phyloP scores from a whole-genome alignment of 2,329 filamentous ascomycete species.

The Neoascochyta sp. region DNA sequence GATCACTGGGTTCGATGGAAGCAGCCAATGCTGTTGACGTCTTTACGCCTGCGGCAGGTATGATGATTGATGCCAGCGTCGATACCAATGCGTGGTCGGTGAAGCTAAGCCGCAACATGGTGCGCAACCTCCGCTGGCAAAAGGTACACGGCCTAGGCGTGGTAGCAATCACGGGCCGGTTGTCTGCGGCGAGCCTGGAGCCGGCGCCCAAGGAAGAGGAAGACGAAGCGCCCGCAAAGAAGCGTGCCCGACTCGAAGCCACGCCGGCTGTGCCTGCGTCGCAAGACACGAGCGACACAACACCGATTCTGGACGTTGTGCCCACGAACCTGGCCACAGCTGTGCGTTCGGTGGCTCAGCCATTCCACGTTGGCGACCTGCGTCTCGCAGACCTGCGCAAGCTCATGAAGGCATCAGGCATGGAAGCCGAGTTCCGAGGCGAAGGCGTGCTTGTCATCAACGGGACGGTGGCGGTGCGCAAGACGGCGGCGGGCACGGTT shows the following conservation, averaged over 20 bases:
- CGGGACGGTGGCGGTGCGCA: slow-evolving; percentile 80
- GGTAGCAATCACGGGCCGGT: slow-evolving; percentile 80
- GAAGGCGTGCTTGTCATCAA: slow-evolving; percentile 91
- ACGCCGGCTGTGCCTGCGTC: slow-evolving; percentile 45
- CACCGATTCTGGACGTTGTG: slow-evolving; percentile 57
- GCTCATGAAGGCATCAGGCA: slow-evolving; percentile 73
- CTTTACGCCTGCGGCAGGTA: slow-evolving; percentile 74
- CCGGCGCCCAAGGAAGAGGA: slow-evolving; percentile 42
- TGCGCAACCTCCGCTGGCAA: slow-evolving; percentile 90
- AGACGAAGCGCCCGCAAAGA: slow-evolving; percentile 46
- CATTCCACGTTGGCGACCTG: slow-evolving; percentile 90
- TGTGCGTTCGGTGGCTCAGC: slow-evolving; percentile 72
- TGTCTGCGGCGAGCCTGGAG: slow-evolving; percentile 51
- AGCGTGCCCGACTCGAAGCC: slow-evolving; percentile 47
- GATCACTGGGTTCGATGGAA: slow-evolving; percentile 52
- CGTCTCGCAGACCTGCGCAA: slow-evolving; percentile 82
- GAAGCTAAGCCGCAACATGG: slow-evolving; percentile 78
- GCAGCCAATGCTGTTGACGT: slow-evolving; percentile 57
- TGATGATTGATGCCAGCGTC: slow-evolving; percentile 80
- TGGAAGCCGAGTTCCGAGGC: slow-evolving; percentile 87
- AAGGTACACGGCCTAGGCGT: slow-evolving; percentile 85
- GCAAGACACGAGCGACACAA: slow-evolving; percentile 46
- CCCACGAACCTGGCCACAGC: slow-evolving; percentile 63
- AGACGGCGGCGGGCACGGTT: slow-evolving; percentile 80
- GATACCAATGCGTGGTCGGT: slow-evolving; percentile 98